phyloP scores from a whole-genome alignment of 352 stramenopile species.

The Globisporangium megalacanthum region DNA sequence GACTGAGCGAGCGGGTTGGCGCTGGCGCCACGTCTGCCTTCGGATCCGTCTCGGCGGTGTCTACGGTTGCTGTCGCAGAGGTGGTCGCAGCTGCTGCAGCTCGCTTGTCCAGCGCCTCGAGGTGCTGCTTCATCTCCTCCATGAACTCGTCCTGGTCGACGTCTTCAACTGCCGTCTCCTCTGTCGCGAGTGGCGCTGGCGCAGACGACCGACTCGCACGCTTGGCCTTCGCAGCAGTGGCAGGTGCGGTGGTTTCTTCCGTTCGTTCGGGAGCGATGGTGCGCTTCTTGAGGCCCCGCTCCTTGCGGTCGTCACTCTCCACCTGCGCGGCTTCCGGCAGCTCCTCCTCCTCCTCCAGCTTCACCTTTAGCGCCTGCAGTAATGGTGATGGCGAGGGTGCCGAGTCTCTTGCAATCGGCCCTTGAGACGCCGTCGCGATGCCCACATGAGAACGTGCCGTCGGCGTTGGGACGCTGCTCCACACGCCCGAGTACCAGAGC shows the following conservation, averaged over 20 bases:
- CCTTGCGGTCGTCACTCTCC: not conserved
- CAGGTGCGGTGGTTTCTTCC: not conserved
- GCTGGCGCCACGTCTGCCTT: not conserved
- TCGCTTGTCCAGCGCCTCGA: not conserved
- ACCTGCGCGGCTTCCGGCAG: not conserved
- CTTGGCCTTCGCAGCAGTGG: not conserved
- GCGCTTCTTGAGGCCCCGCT: not conserved
- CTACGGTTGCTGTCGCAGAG: not conserved
- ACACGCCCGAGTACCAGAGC: conserved; percentile 19
- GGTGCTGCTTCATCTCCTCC: conserved; percentile 3
- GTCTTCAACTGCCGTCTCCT: not conserved
- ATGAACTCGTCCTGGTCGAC: not conserved
- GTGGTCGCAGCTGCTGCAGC: not conserved
- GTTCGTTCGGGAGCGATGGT: too few relatives aligned
- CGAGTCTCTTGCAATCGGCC: not conserved
- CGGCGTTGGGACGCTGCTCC: conserved; percentile 2
- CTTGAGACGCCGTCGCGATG: too few relatives aligned
- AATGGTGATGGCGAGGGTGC: not conserved
- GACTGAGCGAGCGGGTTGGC: not conserved
- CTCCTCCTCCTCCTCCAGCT: not conserved
- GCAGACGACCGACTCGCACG: not conserved
- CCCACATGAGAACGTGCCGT: not conserved
- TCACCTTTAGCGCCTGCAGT: not conserved
- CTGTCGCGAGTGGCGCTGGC: not conserved
- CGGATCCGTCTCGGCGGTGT: not conserved